Evolutionary conservation across 2,329 filamentous ascomycete species (phyloP), one percentile per base, ranked within the genome.

Genomic region (Elsinoe australis): DNA sequence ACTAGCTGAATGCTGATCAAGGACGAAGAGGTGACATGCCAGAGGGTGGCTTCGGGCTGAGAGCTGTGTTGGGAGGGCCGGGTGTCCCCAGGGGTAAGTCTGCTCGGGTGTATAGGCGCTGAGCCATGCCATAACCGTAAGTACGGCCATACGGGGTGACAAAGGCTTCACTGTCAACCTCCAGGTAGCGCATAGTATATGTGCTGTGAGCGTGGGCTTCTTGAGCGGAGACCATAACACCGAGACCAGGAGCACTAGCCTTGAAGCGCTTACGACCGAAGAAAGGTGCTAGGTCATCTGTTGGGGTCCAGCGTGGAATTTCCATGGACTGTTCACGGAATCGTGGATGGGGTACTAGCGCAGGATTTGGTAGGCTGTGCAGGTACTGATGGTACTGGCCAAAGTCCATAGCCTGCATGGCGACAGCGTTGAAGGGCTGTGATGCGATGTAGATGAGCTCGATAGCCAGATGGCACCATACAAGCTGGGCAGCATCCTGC

Each of bases 401-500:
- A 10, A 31, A 9, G 39, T 44, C 39, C 14, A 44, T 31, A n/a
- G 14, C 19, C 39, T 44, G 39, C 39, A 31, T 18, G 14, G 28
- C 14, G 9, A 10, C n/a, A 6, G 3, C 14, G 8, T 44, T 32
- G 39, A 44, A 44, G 19, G 28, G 24, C 2, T 21, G 14, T 12
- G 39, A 21, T 4, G 9, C 8, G 26, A 44, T 26, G 17, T 28
- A 32, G 24, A 32, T 44, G 10, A 26, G 24, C 21, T 44, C 39
- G 15, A 44, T 21, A n/a, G 17, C 14, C 3, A 44, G 26, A 14
- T 28, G 26, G 18, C 21, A 19, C 39, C 39, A 44, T 24, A 19
- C 7, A 9, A 44, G 28, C 26, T 44, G 39, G 14, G n/a, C n/a
- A 44, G 39, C 39, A 21, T 44, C 26, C 18, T 44, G 39, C 4